A percentile compares a stretch with the other conserved stretches of the same genome.
Conservation (phyloP, 2,329 filamentous ascomycete species). For the Didymella glomerata region DNA sequence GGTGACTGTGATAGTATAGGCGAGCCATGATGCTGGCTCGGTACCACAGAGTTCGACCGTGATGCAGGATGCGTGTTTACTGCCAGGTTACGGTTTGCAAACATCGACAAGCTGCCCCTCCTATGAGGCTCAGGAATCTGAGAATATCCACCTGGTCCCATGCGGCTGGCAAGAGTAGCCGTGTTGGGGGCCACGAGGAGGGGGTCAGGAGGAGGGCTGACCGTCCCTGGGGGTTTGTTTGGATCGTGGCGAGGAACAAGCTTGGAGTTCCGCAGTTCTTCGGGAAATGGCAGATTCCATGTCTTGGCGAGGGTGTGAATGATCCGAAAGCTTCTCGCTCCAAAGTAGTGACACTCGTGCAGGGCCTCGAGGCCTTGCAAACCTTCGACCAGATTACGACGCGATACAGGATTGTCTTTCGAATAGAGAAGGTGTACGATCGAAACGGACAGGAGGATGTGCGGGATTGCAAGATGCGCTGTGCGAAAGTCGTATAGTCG, state of each 20-base stretch:
- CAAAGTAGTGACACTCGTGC: conserved; percentile 56
- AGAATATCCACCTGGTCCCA: conserved; percentile 17
- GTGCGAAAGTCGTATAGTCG: conserved; percentile 55
- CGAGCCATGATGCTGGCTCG: conserved; percentile 27
- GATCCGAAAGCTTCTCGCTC: conserved; percentile 54
- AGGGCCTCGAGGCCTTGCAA: conserved; percentile 55
- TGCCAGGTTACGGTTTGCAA: conserved; percentile 30
- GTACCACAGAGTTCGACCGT: conserved; percentile 26
- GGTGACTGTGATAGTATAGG: conserved; percentile 25
- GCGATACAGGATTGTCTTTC: conserved; percentile 47
- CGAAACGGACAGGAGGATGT: conserved; percentile 53
- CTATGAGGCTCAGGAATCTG: conserved; percentile 23
- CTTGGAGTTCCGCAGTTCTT: conserved; percentile 42
- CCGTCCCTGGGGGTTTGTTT: conserved; percentile 21
- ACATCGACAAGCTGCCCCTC: conserved; percentile 45
- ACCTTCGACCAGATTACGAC: conserved; percentile 52
- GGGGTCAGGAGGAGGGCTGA: conserved; percentile 35
- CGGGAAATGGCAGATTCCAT: conserved; percentile 56
- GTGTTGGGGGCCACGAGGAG: conserved; percentile 30
- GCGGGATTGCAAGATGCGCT: conserved; percentile 51
- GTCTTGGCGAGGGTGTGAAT: conserved; percentile 53
- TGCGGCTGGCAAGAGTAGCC: conserved; percentile 19
- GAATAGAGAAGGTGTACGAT: conserved; percentile 58
- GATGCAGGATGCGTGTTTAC: conserved; percentile 30
- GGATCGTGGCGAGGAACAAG: conserved; percentile 33